These are phyloP conservation scores for Alloteropsis semialata DNA, from an alignment of 176 grass and related monocot genomes.

Conservation along the genomic window DNA sequence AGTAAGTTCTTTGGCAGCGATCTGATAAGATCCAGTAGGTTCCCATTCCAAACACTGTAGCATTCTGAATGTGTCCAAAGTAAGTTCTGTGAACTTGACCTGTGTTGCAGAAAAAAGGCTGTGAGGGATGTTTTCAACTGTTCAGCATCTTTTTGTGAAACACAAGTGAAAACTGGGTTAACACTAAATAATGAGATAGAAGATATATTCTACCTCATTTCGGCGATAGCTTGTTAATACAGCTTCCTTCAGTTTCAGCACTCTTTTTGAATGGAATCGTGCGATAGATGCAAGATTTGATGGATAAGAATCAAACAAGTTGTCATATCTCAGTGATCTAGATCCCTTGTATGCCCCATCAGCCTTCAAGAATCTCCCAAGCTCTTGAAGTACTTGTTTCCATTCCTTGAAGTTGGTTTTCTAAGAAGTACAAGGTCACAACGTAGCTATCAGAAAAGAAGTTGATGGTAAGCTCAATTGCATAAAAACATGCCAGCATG, in stretches of 20 bases:
- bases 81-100: conserved; percentile 97
- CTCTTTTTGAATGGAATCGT: conserved; percentile 78
- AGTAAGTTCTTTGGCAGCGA: conserved; percentile 66
- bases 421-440: conserved; percentile 37
- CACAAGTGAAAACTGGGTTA: conserved; percentile 3
- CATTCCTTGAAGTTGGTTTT: conserved; percentile 96
- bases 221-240: conserved; percentile 79
- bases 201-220: conserved; percentile 57
- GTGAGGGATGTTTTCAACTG: conserved; percentile 7
- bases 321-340: conserved; percentile 76
- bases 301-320: conserved; percentile 77
- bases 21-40: conserved; percentile 81
- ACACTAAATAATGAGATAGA: background rate
- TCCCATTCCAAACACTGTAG: conserved; percentile 95
- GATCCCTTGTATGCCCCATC: conserved; percentile 65
- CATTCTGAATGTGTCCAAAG: conserved; percentile 92
- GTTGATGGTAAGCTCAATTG: conserved; percentile 5
- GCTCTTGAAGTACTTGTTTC: conserved; percentile 89
- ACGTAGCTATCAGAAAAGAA: conserved; percentile 16
- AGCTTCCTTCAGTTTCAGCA: conserved; percentile 85
- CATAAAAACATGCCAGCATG: background rate
- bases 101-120: conserved; percentile 22
- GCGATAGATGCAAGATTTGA: conserved; percentile 66
- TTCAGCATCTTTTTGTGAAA: background rate
- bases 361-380: conserved; percentile 84